Base-by-base conservation (phyloP, 768 basidiomycete genomes). In the Termitomyces sp. region DNA sequence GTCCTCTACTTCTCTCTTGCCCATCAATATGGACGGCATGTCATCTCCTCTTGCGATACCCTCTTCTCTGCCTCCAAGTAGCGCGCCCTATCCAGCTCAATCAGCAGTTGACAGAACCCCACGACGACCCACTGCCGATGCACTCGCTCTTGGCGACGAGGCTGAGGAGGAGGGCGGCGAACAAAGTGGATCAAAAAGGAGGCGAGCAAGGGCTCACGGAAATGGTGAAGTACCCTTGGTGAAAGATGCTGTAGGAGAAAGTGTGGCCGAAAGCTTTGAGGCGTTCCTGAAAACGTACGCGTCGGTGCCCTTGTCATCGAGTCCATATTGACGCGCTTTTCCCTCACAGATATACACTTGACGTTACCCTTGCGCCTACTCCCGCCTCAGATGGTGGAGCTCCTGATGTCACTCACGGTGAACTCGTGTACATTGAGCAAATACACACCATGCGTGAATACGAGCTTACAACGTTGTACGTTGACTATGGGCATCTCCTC, bases 381-480 rank as follows among this genome's bases (percentile, higher is more conserved):
- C 94, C 90, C 35, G 90, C 81, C 28, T 86, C 87, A 5, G 89
- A 93, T 73, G 89, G 82, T 16, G 82, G 79, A 52, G 71, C 79
- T 2, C 82, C 82, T 5, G 81, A 83, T 20, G 72, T 75, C 4
- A 70, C 70, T 3, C 82, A 90, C 46, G 83, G 84, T 61, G 84
- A 89, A 70, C 77, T 87, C 53, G 80, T 91, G 59, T 98, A 98
- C 70, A 78, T 98, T 67, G 89, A 95, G 59, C 96, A 98, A 75
- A 91, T 99, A 68, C 89, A 91, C 71, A 90, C 86, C 43, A 94
- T 99, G 93, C 88, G 91, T 62, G 92, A 95, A 70, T 95, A 91
- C 70, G 90, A 95, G 69, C 80, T 97, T 55, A 93, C 93, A 9
- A 98, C 96, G 0, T 88, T 99, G 69, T 99, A 98, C 69, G 89